phyloP scores from a whole-genome alignment of 1,139 yeast species.

The Debaryomyces sp. region DNA sequence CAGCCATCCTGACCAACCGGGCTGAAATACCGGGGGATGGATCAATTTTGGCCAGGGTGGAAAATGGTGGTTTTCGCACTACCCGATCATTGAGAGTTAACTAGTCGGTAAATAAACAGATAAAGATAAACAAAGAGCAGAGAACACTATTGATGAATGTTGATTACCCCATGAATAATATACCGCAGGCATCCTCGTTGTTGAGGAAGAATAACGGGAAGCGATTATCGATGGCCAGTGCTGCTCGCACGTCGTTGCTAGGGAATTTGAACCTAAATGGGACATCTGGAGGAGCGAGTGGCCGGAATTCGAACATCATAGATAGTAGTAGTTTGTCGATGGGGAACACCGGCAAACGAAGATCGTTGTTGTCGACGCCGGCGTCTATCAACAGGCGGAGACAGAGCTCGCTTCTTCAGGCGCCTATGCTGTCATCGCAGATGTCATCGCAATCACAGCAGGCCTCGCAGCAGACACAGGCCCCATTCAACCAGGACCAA shows the following conservation, averaged over 20 bases:
- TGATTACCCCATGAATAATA: conserved; percentile 12
- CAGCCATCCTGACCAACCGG: too few species aligned
- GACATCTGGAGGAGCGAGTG: conserved; percentile 6
- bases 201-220: conserved; percentile 33
- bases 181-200: conserved; percentile 28
- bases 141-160: conserved; percentile 8
- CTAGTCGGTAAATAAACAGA: conserved; percentile 1
- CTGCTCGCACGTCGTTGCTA: conserved; percentile 35
- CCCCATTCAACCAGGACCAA: conserved; percentile 48
- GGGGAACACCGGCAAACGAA: conserved; percentile 27
- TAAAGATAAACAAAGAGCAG: conserved; percentile 5
- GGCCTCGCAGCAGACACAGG: conserved; percentile 12
- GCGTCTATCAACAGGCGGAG: conserved; percentile 39
- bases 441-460: conserved; percentile 19
- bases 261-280: conserved; percentile 16
- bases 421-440: conserved; percentile 19
- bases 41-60: neutral
- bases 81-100: neutral
- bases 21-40: too few species aligned
- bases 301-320: conserved; percentile 6
- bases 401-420: conserved; percentile 25
- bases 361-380: conserved; percentile 43
- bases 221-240: conserved; percentile 39
- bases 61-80: neutral
- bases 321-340: conserved; percentile 11